Conservation (phyloP, 208 protist species). For the Porcisia deanei region DNA sequence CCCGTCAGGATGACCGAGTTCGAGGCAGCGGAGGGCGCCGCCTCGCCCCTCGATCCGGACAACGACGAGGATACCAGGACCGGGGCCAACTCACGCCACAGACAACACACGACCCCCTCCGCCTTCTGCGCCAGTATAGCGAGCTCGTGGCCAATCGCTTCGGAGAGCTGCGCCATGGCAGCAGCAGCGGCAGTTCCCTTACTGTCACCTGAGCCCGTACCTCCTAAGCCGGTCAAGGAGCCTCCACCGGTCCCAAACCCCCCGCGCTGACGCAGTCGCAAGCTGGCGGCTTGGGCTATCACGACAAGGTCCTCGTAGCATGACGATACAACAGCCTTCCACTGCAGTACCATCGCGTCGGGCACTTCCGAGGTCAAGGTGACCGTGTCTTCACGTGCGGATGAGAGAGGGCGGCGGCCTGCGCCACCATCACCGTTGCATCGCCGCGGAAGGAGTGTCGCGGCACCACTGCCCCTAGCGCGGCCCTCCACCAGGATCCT, state of each 20-base stretch:
- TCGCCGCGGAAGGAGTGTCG: not conserved
- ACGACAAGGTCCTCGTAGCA: slow-evolving; percentile 24
- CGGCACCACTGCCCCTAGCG: not conserved
- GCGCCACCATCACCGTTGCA: not conserved
- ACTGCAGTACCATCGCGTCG: slow-evolving; percentile 15
- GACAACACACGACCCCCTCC: slow-evolving; percentile 20
- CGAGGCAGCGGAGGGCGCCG: slow-evolving; percentile 6
- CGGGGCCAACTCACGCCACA: slow-evolving; percentile 21
- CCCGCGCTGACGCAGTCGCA: slow-evolving; percentile 28
- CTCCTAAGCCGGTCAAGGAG: not conserved
- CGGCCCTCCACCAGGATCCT: slow-evolving; percentile 28
- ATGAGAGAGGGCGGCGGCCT: slow-evolving; percentile 1
- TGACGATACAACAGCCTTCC: slow-evolving; percentile 10
- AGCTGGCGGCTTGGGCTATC: slow-evolving; percentile 26
- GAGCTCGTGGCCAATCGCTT: slow-evolving; percentile 19
- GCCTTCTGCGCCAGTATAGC: slow-evolving; percentile 18
- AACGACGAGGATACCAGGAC: not conserved
- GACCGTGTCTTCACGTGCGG: not conserved
- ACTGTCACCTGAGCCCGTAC: not conserved
- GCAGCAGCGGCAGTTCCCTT: not conserved
- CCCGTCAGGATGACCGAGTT: slow-evolving; percentile 15
- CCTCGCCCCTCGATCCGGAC: not conserved
- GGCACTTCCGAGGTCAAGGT: not conserved
- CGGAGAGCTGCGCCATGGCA: slow-evolving; percentile 2
- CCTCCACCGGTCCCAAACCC: not conserved